Percentiles rank a stretch among this genome's conserved stretches.
Evolutionary conservation across 768 basidiomycete species (phyloP).

Genomic region (Phallus indusiatus): DNA sequence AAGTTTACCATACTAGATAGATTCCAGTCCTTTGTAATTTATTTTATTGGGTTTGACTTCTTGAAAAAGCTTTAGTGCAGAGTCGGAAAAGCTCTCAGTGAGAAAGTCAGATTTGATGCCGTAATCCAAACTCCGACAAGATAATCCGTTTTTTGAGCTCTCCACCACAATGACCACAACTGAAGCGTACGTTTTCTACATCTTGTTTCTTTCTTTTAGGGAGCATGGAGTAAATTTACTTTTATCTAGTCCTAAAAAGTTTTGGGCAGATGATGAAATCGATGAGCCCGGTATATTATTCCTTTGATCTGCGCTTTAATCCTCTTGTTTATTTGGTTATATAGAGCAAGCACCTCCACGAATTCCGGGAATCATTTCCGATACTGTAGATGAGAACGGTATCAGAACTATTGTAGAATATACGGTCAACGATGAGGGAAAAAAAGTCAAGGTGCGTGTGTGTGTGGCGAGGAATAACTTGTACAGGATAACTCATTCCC

Average conservation of each 20-base stretch:
- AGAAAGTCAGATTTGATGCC: no score
- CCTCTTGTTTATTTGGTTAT: neutral
- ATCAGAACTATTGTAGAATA: slow-evolving; percentile 80
- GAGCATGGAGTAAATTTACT: neutral
- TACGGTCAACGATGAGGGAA: slow-evolving; percentile 81
- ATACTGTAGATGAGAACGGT: slow-evolving; percentile 78
- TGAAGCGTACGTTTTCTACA: neutral
- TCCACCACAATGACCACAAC: neutral
- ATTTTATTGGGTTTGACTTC: no score
- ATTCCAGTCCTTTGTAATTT: no score
- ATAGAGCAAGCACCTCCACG: neutral
- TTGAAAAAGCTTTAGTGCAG: no score
- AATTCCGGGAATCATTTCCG: slow-evolving; percentile 42
- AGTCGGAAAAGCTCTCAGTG: no score
- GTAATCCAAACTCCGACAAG: no score
- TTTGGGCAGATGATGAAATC: slow-evolving; percentile 85
- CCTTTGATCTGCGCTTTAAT: neutral
- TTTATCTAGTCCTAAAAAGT: slow-evolving; percentile 41
- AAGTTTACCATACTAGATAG: no score
- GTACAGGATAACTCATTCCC: neutral
- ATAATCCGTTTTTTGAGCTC: neutral
- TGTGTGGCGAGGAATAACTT: slow-evolving; percentile 6
- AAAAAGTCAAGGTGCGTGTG: slow-evolving; percentile 79
- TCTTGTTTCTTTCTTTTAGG: neutral
- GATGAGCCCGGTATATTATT: slow-evolving; percentile 44